Evolutionary conservation across 1,284 basidiomycete genomes (phyloP), one percentile per base, ranked within the genome.

Genomic region (Cystobasidiaceae sp.): DNA sequence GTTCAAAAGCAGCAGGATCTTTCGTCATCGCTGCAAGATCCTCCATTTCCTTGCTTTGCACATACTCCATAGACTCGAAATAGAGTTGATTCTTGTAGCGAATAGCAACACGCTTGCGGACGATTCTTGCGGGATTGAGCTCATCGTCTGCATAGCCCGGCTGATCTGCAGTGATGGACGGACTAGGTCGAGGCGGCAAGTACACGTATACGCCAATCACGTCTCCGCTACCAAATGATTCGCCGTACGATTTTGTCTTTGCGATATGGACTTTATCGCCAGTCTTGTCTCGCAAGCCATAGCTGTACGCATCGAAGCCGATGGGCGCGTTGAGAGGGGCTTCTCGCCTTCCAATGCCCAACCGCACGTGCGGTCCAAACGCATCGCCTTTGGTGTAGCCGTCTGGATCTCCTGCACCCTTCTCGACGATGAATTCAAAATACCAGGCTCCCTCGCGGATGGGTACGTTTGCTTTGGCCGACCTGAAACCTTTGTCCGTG

Each of bases 31-130:
- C 79, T 68, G 80, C 79, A 23, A 82, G 73, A 41, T 75, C 81
- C 27, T 85, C 82, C 96, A 99, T 98, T 79, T 98, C 96, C 75
- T 93, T 94, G n/a, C 83, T 85, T 64, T 86, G 84, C 1, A 86
- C 79, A 75, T 97, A 97, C 77, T 98, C 94, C 70, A 92, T 82
- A 69, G 86, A 87, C 78, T 99, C 96, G 76, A 97, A 97, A 76
- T 96, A 94, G 68, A 91, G 86, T 77, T 94, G 91, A n/a, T 89
- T 90, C 77, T 93, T 93, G 80, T 92, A 91, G 64, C 90, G 87
- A 74, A 99, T 94, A 1, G 93, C 85, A 60, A 93, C 88, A 55
- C 93, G 87, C 75, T 90, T 88, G 57, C 93, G 85, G 71, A 86
- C 84, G 67, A 93, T 78, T 70, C 85, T 85, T 0, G 86, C 87